These are phyloP conservation scores for Helicostylum pulchrum DNA, from an alignment of 192 early-diverging fungal species.

Conservation along the genomic window DNA sequence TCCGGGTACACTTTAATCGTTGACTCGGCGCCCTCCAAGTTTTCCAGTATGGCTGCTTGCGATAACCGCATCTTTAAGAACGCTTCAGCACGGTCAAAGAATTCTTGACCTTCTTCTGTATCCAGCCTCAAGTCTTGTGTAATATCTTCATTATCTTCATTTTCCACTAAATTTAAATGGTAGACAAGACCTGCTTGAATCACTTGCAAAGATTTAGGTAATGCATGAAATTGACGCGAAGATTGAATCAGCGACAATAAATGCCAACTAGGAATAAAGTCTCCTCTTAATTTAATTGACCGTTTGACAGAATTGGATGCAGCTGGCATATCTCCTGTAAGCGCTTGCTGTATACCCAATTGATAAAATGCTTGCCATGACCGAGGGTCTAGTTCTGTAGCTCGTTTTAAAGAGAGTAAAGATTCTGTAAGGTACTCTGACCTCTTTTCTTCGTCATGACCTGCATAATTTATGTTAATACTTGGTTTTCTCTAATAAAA, in stretches of 20 bases:
- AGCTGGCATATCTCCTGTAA: slow-evolving; percentile 55
- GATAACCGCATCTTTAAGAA: slow-evolving; percentile 5
- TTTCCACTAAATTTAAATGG: slow-evolving; percentile 40
- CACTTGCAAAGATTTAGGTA: slow-evolving; percentile 53
- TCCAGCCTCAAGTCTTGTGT: slow-evolving; percentile 36
- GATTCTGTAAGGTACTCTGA: slow-evolving; percentile 11
- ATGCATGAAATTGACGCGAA: slow-evolving; percentile 54
- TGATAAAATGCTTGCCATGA: slow-evolving; percentile 58
- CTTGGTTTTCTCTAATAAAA: not conserved
- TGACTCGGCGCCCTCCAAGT: slow-evolving; percentile 45
- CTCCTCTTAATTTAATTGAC: slow-evolving; percentile 50
- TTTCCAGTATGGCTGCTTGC: slow-evolving; percentile 2
- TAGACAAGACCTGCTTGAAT: slow-evolving; percentile 61
- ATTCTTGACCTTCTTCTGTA: slow-evolving; percentile 50
- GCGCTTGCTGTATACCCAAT: slow-evolving; percentile 61
- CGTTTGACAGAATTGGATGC: slow-evolving; percentile 52
- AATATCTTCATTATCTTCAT: slow-evolving; percentile 49
- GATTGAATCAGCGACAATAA: slow-evolving; percentile 62
- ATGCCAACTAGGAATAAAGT: slow-evolving; percentile 69
- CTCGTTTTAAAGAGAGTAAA: slow-evolving; percentile 34
- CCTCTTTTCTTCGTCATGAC: slow-evolving; percentile 11
- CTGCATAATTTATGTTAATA: not conserved
- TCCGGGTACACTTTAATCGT: slow-evolving; percentile 4
- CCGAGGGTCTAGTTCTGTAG: slow-evolving; percentile 46
- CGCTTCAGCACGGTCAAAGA: slow-evolving; percentile 46